Base-by-base conservation (phyloP, 768 basidiomycete genomes). In the Xerocomellus chrysenteron region DNA sequence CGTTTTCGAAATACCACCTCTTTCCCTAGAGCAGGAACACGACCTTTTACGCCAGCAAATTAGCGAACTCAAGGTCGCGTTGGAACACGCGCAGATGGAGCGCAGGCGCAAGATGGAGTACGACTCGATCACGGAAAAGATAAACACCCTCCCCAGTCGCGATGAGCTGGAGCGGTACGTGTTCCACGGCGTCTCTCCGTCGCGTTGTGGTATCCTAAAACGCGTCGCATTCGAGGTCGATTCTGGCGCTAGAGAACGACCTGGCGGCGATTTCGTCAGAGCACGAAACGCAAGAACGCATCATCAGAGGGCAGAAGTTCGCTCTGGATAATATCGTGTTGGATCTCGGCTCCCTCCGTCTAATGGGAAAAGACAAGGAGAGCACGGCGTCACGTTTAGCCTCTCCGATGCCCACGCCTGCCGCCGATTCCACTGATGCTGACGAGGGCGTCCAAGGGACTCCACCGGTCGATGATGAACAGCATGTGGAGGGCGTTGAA, bases 81-180 rank as follows among this genome's bases (percentile, higher is more conserved):
- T 94, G 55, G 90, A 92, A 61, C 84, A 91, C 60, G 91, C 88
- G 6, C 92, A 94, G 65, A 75, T 87, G 65, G 75, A 85, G 54
- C 83, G 92, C 46, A 78, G 77, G 56, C 81, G 86, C 52, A 94
- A 92, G 75, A 91, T 93, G 62, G 92, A 94, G 65, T 94, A 94
- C 67, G 92, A 94, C 75, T 75, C 81, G 45, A 81, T 94, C 39
- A 82, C 92, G 3, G 92, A 93, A 73, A 91, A 86, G 68, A 84
- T 92, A 47, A 90, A 92, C 63, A 81, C 83, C 17, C 72, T 93
- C 3, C 90, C 91, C 5, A 85, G 78, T 59, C 78, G 92, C 51
- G 85, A 87, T 10, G 92, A 93, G 63, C 77, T 92, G 16, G 84
- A 88, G 66, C 80, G 78, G 92, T 94, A 65, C 63, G 87, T 80